Base-by-base conservation (phyloP, 139 green algal species). In the Micromonas pusilla region DNA sequence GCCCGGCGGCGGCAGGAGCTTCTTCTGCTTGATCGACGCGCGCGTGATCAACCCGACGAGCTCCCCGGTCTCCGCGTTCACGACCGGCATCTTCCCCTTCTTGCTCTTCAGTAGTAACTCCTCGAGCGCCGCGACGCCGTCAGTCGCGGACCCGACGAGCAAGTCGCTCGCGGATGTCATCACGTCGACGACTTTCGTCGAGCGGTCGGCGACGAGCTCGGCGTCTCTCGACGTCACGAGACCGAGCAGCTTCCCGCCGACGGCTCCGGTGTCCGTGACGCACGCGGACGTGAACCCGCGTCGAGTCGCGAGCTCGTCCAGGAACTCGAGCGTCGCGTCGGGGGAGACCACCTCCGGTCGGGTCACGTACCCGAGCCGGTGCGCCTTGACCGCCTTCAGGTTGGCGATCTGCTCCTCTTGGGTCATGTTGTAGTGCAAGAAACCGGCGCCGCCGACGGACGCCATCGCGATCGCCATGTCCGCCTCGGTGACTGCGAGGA, bases 341-440 rank as follows among this genome's bases (percentile, higher is more conserved):
- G 78, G 70, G 16, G 30, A 3, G n/a, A 79, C 16, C 65, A 76
- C 36, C 30, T 33, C 39, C 2, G 76, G 76, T 26, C 62, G 23
- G 30, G 72, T 62, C 20, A 78, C 20, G 33, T 62, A 78, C 23
- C 53, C 72, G 1, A 63, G 31, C 26, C 20, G 84, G 81, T 94
- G 86, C 25, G 45, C 74, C 84, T 98, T 98, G 28, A 89, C 91
- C 6, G 75, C 76, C 31, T 70, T 60, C 52, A 96, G 88, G n/a
- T 89, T 39, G 30, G 73, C 64, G 19, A 92, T 83, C 87, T 99
- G 96, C 85, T 97, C 91, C 76, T 96, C 91, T 0, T 39, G 38
- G 6, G 86, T 94, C 85, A 91, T 93, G 88, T 99, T 99, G 87
- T 98, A 98, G 87, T 99, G 95, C 33, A 99, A 76, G 82, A 99